Evolutionary conservation across 2,329 filamentous ascomycete genomes (phyloP), one percentile per base, ranked within the genome.

Genomic region (Clarireedia monteithiana): DNA sequence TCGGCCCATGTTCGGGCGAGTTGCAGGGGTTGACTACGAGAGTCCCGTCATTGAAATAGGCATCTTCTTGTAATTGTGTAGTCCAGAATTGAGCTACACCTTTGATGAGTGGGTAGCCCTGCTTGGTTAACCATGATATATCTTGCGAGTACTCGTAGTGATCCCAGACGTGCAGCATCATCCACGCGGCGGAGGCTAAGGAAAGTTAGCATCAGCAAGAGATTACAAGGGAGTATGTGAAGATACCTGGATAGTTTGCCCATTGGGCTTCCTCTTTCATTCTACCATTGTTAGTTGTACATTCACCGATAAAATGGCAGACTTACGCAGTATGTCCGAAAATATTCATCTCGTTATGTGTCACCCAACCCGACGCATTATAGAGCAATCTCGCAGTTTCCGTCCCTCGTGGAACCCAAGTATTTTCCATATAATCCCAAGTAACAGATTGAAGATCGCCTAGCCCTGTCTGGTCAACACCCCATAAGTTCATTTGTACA

Each of bases 401-500:
- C 0, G 69, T 68, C 0, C 81, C 81, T 0, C 78, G 71, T 0
- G 79, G 77, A 0, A 75, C 73, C 77, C 78, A 81, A 0, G 73
- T 82, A 17, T 79, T 67, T 5, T 69, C 59, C 68, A 84, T 81
- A 55, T 78, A 81, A 6, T 76, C 68, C 73, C 77, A 83, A 0
- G 81, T 65, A 0, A 76, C 73, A 0, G 67, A 64, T 48, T 78
- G 73, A 0, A 78, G 70, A 2, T 68, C 68, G 0, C 71, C 73
- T 0, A 82, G 67, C 0, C 78, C 79, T 0, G 77, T 80, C 52
- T 79, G 73, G 36, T 81, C 78, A 2, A 75, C 74, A 1, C 69
- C 71, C 80, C 81, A 84, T 61, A 83, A 75, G 57, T 83, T 83
- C 81, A 83, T 83, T 60, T 84, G 78, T 0, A 83, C 56, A 56